Evolutionary conservation across 306 rosid species (phyloP), one percentile per base, ranked within the genome.

Genomic region (Fagus crenata): DNA sequence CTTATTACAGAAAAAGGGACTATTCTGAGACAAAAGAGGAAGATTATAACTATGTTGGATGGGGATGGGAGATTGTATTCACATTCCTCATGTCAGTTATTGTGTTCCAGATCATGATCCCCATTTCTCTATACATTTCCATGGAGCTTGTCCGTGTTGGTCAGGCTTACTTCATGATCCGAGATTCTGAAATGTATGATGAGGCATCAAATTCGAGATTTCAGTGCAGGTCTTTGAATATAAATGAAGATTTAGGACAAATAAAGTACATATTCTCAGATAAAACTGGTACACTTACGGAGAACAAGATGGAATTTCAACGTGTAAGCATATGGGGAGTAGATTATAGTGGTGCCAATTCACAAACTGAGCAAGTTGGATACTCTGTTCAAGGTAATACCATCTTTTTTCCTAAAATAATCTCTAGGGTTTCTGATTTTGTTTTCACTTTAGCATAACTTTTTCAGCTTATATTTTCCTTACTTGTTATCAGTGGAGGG

Each of bases 231-330:
- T 97, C 99, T 75, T 83, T 95, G 84, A 95, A 92, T 81, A 90
- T 95, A 72, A 95, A 95, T 67, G 99, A 95, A 86, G 99, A 95
- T 87, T 87, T 95, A 69, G 99, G 99, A 72, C 99, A 95, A 84
- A 86, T 95, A 71, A 90, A 90, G 67, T 95, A 90, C 84, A 88
- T 95, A 32, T 95, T 95, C 85, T 95, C 99, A 0, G 99, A 95
- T 76, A 95, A 95, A 87, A 95, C 99, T 2, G 99, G 99, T 41
- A 95, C 99, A 4, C 97, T 95, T 46, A 92, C 99, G 0, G 99
- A 92, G 89, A 95, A 95, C 88, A 95, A 95, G 89, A 95, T 95
- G 99, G 99, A 87, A 67, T 95, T 95, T 83, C 91, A 86, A 85
- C 87, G 93, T 39, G 96, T 97, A 2, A 95, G 97, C 90, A 90